Conservation (phyloP, 176 grass and related monocot species). For the Areca catechu region DNA sequence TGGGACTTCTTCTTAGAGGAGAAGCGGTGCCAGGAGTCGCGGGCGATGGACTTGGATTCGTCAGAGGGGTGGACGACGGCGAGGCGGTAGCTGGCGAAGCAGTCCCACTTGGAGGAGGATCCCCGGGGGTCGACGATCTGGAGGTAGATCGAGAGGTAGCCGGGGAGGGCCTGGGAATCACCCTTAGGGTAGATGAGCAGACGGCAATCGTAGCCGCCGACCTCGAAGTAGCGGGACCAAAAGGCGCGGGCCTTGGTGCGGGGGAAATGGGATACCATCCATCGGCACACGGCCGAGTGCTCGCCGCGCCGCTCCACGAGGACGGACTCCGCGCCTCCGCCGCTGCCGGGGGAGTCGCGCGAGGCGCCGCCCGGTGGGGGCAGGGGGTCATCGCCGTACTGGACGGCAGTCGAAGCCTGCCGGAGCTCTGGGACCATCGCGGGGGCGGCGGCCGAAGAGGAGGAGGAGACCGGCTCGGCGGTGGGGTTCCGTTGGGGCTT, state of each 20-base stretch:
- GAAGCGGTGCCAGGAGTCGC: slow-evolving; percentile 94
- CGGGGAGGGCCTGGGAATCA: slow-evolving; percentile 71
- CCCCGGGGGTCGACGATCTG: slow-evolving; percentile 95
- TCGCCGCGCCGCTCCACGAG: slow-evolving; percentile 59
- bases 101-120: slow-evolving; percentile 46
- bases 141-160: slow-evolving; percentile 85
- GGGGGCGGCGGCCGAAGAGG: too few species aligned
- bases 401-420: too few species aligned
- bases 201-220: slow-evolving; percentile 88
- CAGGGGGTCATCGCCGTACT: background rate
- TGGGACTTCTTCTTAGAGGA: slow-evolving; percentile 91
- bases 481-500: too few species aligned
- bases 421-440: too few species aligned
- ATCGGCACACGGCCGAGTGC: slow-evolving; percentile 65
- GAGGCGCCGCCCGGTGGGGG: background rate
- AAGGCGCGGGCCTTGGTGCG: slow-evolving; percentile 61
- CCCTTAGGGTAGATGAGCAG: slow-evolving; percentile 86
- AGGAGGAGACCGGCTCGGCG: too few species aligned
- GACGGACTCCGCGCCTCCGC: slow-evolving; percentile 13
- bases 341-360: background rate
- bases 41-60: slow-evolving; percentile 48
- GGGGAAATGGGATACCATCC: slow-evolving; percentile 71
- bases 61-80: slow-evolving; percentile 47
- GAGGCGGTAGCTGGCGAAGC: slow-evolving; percentile 86
- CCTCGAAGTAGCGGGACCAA: slow-evolving; percentile 89